Evolutionary conservation across 345 rosid species (phyloP).

Genomic region (Draba incana): DNA sequence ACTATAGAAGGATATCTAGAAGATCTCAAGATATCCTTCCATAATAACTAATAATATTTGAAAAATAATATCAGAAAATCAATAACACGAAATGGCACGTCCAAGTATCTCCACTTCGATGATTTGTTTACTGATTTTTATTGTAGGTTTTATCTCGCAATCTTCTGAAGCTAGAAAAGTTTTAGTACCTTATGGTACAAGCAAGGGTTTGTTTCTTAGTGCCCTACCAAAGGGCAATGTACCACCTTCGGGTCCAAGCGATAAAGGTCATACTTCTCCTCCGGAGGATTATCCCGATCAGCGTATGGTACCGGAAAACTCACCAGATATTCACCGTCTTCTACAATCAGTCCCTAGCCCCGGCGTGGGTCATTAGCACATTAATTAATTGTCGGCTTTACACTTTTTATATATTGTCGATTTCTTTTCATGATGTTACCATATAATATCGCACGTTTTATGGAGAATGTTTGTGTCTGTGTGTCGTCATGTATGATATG

Average conservation of each 20-base stretch:
- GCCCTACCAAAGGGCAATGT: constrained; percentile 44
- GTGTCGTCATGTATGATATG: constrained; percentile 24
- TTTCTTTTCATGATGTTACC: neutral
- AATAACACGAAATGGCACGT: constrained; percentile 30
- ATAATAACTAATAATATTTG: neutral
- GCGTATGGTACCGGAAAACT: constrained; percentile 28
- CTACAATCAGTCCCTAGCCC: constrained; percentile 58
- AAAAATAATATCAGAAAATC: neutral
- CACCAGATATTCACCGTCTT: constrained; percentile 35
- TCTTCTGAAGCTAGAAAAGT: constrained; percentile 36
- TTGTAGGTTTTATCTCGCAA: constrained; percentile 24
- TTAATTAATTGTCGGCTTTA: neutral
- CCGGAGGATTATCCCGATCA: constrained; percentile 25
- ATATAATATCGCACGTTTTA: neutral
- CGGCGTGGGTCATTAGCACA: constrained; percentile 51
- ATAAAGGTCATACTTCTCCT: constrained; percentile 43
- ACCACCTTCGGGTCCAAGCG: constrained; percentile 46
- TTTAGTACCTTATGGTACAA: constrained; percentile 32
- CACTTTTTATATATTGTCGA: constrained; percentile 8
- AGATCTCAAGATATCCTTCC: too few species aligned
- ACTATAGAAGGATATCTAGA: too few species aligned
- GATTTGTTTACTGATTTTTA: constrained; percentile 25
- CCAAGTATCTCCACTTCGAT: constrained; percentile 16
- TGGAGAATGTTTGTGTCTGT: constrained; percentile 16
- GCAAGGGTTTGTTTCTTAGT: constrained; percentile 37